phyloP scores from a whole-genome alignment of 345 rosid genomes.

The Toxicodendron radicans region DNA sequence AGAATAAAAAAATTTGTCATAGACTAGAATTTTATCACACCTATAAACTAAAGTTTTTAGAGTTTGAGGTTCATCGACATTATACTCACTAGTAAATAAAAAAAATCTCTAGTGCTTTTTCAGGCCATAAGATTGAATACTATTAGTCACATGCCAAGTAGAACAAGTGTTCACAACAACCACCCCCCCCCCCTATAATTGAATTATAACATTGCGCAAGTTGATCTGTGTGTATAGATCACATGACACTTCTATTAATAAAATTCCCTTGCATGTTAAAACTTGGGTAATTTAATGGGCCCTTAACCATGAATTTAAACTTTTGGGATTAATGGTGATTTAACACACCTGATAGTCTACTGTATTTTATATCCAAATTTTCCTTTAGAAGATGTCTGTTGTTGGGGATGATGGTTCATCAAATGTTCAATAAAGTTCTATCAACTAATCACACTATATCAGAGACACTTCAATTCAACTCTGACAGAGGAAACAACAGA shows the following conservation, averaged over 20 bases:
- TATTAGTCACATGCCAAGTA: background rate
- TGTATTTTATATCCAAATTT: too few species aligned
- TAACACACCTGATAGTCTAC: background rate
- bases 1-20: slow-evolving; percentile 5
- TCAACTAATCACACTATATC: background rate
- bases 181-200: too few species aligned
- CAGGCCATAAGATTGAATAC: background rate
- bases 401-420: too few species aligned
- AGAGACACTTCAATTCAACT: background rate
- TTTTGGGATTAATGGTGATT: background rate
- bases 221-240: background rate
- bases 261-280: background rate
- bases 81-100: background rate
- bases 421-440: background rate
- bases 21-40: background rate
- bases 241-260: background rate
- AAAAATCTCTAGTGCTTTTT: too few species aligned
- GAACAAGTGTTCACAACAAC: too few species aligned
- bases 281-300: background rate
- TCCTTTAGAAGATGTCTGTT: background rate
- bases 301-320: background rate
- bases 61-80: background rate
- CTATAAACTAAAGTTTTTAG: background rate
- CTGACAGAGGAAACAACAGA: background rate
- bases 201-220: background rate